Percentiles rank a stretch among this genome's conserved stretches.
These are phyloP conservation scores for Hanseniaspora nectarophila DNA, from an alignment of 805 yeast species.

Conservation along the genomic window DNA sequence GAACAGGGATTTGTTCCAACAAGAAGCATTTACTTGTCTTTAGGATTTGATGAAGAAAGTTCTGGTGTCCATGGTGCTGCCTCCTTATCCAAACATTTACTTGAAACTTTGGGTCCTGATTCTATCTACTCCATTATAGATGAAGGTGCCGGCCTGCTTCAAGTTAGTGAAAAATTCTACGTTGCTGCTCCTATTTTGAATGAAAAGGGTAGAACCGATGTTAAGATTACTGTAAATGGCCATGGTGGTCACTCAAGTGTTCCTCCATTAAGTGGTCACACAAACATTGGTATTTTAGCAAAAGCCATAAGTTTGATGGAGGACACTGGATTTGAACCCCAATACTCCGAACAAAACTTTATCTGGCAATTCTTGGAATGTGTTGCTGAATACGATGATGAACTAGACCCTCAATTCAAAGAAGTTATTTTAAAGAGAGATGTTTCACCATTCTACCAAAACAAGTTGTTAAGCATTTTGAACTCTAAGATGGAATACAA, in stretches of 20 bases:
- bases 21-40: conserved; percentile 51
- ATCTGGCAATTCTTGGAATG: conserved; percentile 46
- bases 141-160: conserved; percentile 41
- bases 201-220: conserved; percentile 50
- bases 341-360: conserved; percentile 47
- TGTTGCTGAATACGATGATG: conserved; percentile 39
- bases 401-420: conserved; percentile 20
- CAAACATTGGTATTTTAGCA: conserved; percentile 63
- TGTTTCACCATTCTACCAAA: conserved; percentile 28
- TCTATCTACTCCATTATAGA: conserved; percentile 56
- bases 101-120: conserved; percentile 47
- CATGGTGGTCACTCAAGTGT: conserved; percentile 72
- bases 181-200: conserved; percentile 46
- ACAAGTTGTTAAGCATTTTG: conserved; percentile 25
- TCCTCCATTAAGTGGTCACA: conserved; percentile 58
- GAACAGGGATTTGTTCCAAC: conserved; percentile 42
- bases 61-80: conserved; percentile 54
- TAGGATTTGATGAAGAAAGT: conserved; percentile 74
- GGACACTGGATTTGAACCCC: conserved; percentile 36
- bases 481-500: conserved; percentile 19
- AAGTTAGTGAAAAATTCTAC: conserved; percentile 34
- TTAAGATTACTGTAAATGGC: conserved; percentile 40
- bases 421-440: conserved; percentile 29
- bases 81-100: conserved; percentile 34
- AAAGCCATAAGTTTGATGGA: conserved; percentile 49